A percentile compares a stretch with the other conserved stretches of the same genome.
Evolutionary conservation across 192 early-diverging fungal genomes (phyloP).

Genomic region (Umbelopsis ramanniana): DNA sequence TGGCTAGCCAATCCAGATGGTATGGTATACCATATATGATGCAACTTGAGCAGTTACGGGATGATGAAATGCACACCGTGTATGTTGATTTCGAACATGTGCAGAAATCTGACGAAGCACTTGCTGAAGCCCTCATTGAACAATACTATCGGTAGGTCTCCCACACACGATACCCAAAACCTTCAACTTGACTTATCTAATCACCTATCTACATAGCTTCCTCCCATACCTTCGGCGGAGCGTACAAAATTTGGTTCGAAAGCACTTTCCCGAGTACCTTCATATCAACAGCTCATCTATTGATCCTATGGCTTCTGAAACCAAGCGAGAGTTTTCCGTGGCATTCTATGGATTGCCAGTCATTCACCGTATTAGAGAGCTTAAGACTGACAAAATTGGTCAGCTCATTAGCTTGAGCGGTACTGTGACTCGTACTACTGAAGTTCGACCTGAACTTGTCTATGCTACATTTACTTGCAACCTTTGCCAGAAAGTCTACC

Average conservation of each 20-base stretch:
- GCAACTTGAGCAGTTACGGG: constrained; percentile 64
- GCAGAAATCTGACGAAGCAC: constrained; percentile 53
- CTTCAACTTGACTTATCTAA: background rate
- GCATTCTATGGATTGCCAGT: constrained; percentile 67
- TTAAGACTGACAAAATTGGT: constrained; percentile 84
- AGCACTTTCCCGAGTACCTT: constrained; percentile 68
- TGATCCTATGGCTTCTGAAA: constrained; percentile 46
- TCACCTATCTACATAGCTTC: constrained; percentile 40
- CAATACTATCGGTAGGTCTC: constrained; percentile 71
- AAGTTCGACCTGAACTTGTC: constrained; percentile 95
- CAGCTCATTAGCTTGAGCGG: constrained; percentile 82
- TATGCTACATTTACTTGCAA: constrained; percentile 89
- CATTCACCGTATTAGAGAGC: constrained; percentile 75
- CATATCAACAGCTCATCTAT: constrained; percentile 46
- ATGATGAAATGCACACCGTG: constrained; percentile 65
- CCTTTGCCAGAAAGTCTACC: constrained; percentile 79
- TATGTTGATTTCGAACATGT: constrained; percentile 77
- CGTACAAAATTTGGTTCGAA: constrained; percentile 78
- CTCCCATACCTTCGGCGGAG: constrained; percentile 87
- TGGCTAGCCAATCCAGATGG: constrained; percentile 28
- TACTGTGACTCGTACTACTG: constrained; percentile 95
- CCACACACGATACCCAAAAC: too few species aligned
- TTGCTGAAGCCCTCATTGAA: constrained; percentile 64
- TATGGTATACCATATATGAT: constrained; percentile 61
- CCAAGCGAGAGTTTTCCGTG: constrained; percentile 76